Percentiles rank a stretch among this genome's conserved stretches.
Evolutionary conservation across 2,329 filamentous ascomycete species (phyloP).

Genomic region (Alternaria ventricosa): DNA sequence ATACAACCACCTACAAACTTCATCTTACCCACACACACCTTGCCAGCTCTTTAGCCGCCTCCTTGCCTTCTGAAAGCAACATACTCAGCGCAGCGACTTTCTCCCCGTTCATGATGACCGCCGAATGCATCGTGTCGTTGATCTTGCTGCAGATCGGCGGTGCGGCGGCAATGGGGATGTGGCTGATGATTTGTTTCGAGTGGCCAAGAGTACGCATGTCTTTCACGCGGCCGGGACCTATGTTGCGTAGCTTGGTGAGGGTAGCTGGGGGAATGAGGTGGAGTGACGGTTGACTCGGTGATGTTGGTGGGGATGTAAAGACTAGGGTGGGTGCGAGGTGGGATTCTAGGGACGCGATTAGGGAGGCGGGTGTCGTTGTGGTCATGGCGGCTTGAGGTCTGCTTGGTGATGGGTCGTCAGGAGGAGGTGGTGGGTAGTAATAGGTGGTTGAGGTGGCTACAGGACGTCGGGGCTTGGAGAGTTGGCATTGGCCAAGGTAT

Average conservation of each 20-base stretch:
- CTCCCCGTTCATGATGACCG: slow-evolving; percentile 31
- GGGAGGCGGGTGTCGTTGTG: slow-evolving; percentile 10
- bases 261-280: slow-evolving; percentile 22
- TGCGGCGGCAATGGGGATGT: slow-evolving; percentile 27
- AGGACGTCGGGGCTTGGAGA: not conserved
- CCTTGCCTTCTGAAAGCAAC: slow-evolving; percentile 46
- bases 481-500: not conserved
- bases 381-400: not conserved
- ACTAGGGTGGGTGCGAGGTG: slow-evolving; percentile 25
- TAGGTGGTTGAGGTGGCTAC: not conserved
- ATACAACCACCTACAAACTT: slow-evolving; percentile 59
- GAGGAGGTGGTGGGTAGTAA: not conserved
- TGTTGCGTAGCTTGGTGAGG: slow-evolving; percentile 30
- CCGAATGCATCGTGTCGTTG: slow-evolving; percentile 34
- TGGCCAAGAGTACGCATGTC: slow-evolving; percentile 32
- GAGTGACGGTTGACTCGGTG: slow-evolving; percentile 18
- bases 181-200: slow-evolving; percentile 34
- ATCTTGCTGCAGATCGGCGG: slow-evolving; percentile 25
- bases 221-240: slow-evolving; percentile 28
- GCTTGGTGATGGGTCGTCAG: not conserved
- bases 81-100: slow-evolving; percentile 54
- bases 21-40: slow-evolving; percentile 54
- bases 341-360: slow-evolving; percentile 37
- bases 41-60: slow-evolving; percentile 47
- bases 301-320: slow-evolving; percentile 8